Evolutionary conservation across 2,329 filamentous ascomycete genomes (phyloP).

Genomic region (Beauveria brongniartii): DNA sequence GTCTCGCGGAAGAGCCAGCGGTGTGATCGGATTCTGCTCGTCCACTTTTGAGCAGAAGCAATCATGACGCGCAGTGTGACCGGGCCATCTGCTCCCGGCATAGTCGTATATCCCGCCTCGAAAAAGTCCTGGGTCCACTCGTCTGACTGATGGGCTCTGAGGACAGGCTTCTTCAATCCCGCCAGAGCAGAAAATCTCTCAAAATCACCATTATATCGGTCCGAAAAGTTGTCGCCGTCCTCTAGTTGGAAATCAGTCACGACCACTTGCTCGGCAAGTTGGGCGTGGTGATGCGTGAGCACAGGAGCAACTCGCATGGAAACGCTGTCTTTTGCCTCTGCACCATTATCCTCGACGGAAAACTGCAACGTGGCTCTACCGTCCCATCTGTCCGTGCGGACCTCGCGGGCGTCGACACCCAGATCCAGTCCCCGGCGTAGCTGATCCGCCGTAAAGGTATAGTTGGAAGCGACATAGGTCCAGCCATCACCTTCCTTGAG

Average conservation of each 20-base stretch:
- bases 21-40: not conserved
- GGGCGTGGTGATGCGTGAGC: slow-evolving; percentile 28
- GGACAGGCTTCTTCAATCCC: not conserved
- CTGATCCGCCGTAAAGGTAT: slow-evolving; percentile 21
- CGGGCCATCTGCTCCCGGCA: not conserved
- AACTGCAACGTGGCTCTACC: slow-evolving; percentile 22
- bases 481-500: slow-evolving; percentile 18
- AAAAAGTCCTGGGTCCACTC: slow-evolving; percentile 6
- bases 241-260: not conserved
- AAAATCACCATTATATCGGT: not conserved
- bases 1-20: not conserved
- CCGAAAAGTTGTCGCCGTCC: not conserved
- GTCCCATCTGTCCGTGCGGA: slow-evolving; percentile 19
- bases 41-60: not conserved
- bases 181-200: not conserved
- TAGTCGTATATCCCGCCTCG: slow-evolving; percentile 3
- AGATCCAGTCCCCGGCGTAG: slow-evolving; percentile 24
- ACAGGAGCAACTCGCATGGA: slow-evolving; percentile 27
- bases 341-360: slow-evolving; percentile 18
- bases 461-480: slow-evolving; percentile 17
- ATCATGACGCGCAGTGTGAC: slow-evolving; percentile 6
- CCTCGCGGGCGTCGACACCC: slow-evolving; percentile 27
- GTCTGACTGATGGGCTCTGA: not conserved
- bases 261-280: slow-evolving; percentile 21
- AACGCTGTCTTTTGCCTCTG: slow-evolving; percentile 19